Evolutionary conservation across 75 land plant genomes (phyloP).

Genomic region (Pinus taeda): DNA sequence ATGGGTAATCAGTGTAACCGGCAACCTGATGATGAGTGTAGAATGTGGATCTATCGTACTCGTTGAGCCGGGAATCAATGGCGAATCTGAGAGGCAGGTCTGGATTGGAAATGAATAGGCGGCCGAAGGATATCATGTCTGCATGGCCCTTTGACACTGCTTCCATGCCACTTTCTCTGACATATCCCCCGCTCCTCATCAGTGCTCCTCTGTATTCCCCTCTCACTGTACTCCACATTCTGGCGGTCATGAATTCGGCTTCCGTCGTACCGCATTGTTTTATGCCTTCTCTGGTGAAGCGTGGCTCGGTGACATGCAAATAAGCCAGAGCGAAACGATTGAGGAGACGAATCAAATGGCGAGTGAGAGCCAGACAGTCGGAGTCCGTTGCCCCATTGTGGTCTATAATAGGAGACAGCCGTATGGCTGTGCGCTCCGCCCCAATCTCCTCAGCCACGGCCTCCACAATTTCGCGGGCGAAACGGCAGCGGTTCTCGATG

Average conservation of each 20-base stretch:
- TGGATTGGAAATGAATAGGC: slow-evolving; percentile 75
- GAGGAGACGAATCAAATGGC: slow-evolving; percentile 37
- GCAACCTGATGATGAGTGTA: slow-evolving; percentile 70
- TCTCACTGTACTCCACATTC: slow-evolving; percentile 22
- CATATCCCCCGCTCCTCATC: slow-evolving; percentile 66
- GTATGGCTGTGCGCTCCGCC: slow-evolving; percentile 44
- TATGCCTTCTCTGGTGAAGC: slow-evolving; percentile 57
- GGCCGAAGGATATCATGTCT: slow-evolving; percentile 71
- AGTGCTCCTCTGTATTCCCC: slow-evolving; percentile 49
- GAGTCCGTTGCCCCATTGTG: slow-evolving; percentile 75
- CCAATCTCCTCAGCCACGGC: slow-evolving; percentile 55
- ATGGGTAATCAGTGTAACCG: slow-evolving; percentile 79
- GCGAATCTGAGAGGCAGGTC: slow-evolving; percentile 57
- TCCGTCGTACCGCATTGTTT: slow-evolving; percentile 28
- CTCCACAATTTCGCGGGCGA: slow-evolving; percentile 41
- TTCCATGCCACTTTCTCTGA: slow-evolving; percentile 52
- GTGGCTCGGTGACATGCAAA: slow-evolving; percentile 76
- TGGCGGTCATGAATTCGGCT: slow-evolving; percentile 11
- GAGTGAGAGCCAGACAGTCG: slow-evolving; percentile 47
- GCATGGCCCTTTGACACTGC: slow-evolving; percentile 58
- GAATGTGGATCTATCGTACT: slow-evolving; percentile 58
- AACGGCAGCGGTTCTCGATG: slow-evolving; percentile 54
- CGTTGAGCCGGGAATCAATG: slow-evolving; percentile 34
- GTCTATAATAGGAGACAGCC: slow-evolving; percentile 78
- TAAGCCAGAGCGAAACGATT: slow-evolving; percentile 53